phyloP scores from a whole-genome alignment of 345 rosid species.

The Camelina neglecta region DNA sequence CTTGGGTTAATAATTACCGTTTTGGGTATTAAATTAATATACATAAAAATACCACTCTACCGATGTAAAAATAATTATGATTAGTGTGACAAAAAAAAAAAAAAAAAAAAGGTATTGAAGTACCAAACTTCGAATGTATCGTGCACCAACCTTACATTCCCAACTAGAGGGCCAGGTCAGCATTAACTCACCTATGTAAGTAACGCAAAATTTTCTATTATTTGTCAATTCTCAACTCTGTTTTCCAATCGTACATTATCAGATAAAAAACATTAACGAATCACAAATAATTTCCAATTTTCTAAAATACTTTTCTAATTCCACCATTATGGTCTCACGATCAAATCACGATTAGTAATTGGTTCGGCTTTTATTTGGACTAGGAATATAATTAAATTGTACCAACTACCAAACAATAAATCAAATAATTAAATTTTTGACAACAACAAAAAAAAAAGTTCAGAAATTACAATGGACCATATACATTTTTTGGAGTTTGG shows the following conservation, averaged over 20 bases:
- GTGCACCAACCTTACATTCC: slow-evolving; percentile 27
- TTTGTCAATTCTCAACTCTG: slow-evolving; percentile 12
- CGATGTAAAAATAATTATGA: too few relatives aligned
- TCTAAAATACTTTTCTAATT: slow-evolving; percentile 17
- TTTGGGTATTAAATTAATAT: background rate
- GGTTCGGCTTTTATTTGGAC: slow-evolving; percentile 14
- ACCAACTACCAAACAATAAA: slow-evolving; percentile 9
- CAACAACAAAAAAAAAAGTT: background rate
- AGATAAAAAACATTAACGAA: background rate
- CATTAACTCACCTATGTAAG: slow-evolving; percentile 17
- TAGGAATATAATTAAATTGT: slow-evolving; percentile 6
- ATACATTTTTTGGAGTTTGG: slow-evolving; percentile 18
- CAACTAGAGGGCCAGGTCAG: slow-evolving; percentile 32
- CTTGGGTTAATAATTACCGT: slow-evolving; percentile 42
- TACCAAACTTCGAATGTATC: slow-evolving; percentile 33
- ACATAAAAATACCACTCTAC: too few relatives aligned
- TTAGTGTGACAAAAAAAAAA: too few relatives aligned
- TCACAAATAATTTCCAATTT: background rate
- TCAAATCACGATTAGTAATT: slow-evolving; percentile 22
- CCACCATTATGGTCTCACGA: slow-evolving; percentile 24
- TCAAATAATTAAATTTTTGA: background rate
- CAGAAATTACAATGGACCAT: slow-evolving; percentile 23
- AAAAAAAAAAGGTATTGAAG: background rate
- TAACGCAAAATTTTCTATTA: background rate
- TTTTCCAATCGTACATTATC: slow-evolving; percentile 2